Base-by-base conservation (phyloP, 2,329 filamentous ascomycete species). In the Talaromyces sp. region DNA sequence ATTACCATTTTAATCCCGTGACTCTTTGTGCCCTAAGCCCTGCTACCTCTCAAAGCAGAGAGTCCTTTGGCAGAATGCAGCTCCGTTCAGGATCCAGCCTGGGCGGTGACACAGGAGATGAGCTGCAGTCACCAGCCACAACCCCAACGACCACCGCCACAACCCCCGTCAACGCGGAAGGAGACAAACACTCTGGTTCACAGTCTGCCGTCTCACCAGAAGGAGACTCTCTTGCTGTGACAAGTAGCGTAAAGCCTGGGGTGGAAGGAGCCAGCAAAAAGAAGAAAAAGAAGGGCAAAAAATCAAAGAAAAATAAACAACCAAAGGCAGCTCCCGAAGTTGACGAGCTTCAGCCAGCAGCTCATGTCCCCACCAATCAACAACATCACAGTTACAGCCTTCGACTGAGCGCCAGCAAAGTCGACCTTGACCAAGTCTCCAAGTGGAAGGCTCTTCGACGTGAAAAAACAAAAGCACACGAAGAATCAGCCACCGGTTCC, bases 381-480 rank as follows among this genome's bases (percentile, higher is more conserved):
- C 39, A 50, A 35, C 50, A 58, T 14, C 39, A 27, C 16, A 45
- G 43, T 45, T 50, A 60, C 48, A 64, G 47, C 33, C 54, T 70
- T 58, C 69, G 71, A 59, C 69, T 71, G 37, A 74, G 72, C 45
- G 69, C 70, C 64, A 72, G 72, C 9, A 43, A 57, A 31, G 63
- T 67, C 56, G 67, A 70, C 50, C 45, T 72, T 31, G 64, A 70
- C 52, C 68, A 69, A 58, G 68, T 68, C 33, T 71, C 71, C 62
- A 68, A 70, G 59, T 75, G 72, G 73, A 73, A 73, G 60, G 73
- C 70, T 31, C 64, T 73, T 62, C 60, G 67, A 13, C 65, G 73
- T 39, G 63, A 70, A 61, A 71, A 65, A 47, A 1, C 22, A n/a
- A 35, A 66, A 33, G 69, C 65, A 66, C 33, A 63, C 14, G 31